These are phyloP conservation scores for Geotrichum carabidarum DNA, from an alignment of 1,139 yeast species.

Conservation along the genomic window DNA sequence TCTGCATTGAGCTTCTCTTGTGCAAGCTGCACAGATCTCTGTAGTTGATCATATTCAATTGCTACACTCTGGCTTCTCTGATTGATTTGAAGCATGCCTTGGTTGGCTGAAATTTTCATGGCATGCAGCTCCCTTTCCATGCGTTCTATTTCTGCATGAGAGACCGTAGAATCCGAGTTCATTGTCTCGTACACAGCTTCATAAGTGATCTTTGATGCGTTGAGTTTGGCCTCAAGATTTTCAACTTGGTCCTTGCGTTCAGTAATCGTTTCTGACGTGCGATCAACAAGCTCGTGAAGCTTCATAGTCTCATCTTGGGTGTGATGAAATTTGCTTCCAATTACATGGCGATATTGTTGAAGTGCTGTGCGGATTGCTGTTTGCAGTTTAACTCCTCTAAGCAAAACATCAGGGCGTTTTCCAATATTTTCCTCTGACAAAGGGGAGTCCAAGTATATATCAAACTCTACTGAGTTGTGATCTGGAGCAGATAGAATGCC, in stretches of 20 bases:
- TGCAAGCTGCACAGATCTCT: slow-evolving; percentile 46
- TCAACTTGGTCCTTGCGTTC: slow-evolving; percentile 58
- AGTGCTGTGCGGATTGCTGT: slow-evolving; percentile 40
- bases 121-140: slow-evolving; percentile 57
- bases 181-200: slow-evolving; percentile 57
- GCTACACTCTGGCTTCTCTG: slow-evolving; percentile 53
- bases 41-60: slow-evolving; percentile 51
- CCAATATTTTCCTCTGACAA: slow-evolving; percentile 41
- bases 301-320: slow-evolving; percentile 57
- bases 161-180: slow-evolving; percentile 50
- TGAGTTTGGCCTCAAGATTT: slow-evolving; percentile 52
- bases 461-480: slow-evolving; percentile 29
- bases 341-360: slow-evolving; percentile 46
- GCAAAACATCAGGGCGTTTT: slow-evolving; percentile 40
- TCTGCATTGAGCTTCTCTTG: slow-evolving; percentile 50
- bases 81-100: slow-evolving; percentile 53
- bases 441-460: slow-evolving; percentile 36
- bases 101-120: slow-evolving; percentile 50
- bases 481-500: slow-evolving; percentile 32
- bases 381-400: slow-evolving; percentile 36
- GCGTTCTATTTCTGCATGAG: slow-evolving; percentile 61
- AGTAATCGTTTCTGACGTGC: slow-evolving; percentile 48
- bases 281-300: slow-evolving; percentile 56
- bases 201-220: slow-evolving; percentile 49
- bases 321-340: slow-evolving; percentile 47